Evolutionary conservation across 345 rosid genomes (phyloP).

Genomic region (Aquilaria yunnanensis): DNA sequence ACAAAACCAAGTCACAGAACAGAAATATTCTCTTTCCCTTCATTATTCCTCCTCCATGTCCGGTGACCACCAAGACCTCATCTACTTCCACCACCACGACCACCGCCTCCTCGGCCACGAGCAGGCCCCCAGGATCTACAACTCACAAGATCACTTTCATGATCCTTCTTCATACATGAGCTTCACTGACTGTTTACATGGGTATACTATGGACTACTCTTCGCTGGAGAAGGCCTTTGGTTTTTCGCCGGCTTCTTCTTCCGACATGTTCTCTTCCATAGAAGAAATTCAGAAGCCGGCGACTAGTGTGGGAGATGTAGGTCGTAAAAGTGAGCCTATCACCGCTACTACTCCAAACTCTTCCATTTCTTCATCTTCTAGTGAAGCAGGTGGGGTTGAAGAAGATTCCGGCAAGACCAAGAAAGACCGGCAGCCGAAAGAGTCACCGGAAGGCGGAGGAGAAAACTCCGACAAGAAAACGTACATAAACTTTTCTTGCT

Average conservation of each 20-base stretch:
- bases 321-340: constrained; percentile 23
- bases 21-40: constrained; percentile 13
- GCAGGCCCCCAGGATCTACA: constrained; percentile 4
- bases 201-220: constrained; percentile 40
- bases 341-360: constrained; percentile 28
- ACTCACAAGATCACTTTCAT: constrained; percentile 20
- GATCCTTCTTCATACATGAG: constrained; percentile 47
- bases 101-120: constrained; percentile 5
- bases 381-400: constrained; percentile 50
- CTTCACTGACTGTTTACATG: constrained; percentile 55
- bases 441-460: constrained; percentile 31
- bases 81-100: constrained; percentile 31
- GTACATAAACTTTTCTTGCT: constrained; percentile 33
- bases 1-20: too few species aligned
- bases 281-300: constrained; percentile 24
- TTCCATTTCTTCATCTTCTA: constrained; percentile 55
- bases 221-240: constrained; percentile 49
- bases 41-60: constrained; percentile 46
- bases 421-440: constrained; percentile 29
- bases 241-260: constrained; percentile 41
- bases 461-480: constrained; percentile 40
- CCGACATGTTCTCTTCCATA: constrained; percentile 40
- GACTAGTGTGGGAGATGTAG: constrained; percentile 17
- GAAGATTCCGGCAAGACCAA: constrained; percentile 47
- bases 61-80: constrained; percentile 51